Percentiles rank a stretch among this genome's conserved stretches.
Evolutionary conservation across 805 yeast species (phyloP).

Genomic region (Pichia phayaonensis): DNA sequence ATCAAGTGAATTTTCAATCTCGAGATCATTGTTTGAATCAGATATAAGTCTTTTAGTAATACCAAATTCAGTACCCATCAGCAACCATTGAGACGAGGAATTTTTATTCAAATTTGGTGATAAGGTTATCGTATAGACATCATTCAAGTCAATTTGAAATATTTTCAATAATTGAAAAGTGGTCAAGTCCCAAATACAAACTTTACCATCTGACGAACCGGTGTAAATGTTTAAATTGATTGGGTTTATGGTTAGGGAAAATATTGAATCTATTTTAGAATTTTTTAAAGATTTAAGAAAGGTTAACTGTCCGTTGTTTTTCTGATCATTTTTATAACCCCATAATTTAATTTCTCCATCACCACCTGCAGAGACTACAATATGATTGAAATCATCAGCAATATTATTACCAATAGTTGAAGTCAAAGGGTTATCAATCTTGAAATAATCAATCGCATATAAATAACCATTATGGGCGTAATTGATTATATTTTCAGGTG

Average conservation of each 20-base stretch:
- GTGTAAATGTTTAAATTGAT: conserved; percentile 69
- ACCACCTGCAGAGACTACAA: conserved; percentile 73
- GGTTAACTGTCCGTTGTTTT: conserved; percentile 8
- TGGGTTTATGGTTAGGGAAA: conserved; percentile 49
- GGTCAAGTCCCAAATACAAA: conserved; percentile 82
- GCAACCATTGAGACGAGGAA: conserved; percentile 25
- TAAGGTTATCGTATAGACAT: conserved; percentile 55
- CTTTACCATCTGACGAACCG: conserved; percentile 66
- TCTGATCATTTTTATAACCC: conserved; percentile 34
- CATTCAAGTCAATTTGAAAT: conserved; percentile 35
- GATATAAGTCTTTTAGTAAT: conserved; percentile 11
- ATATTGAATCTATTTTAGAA: conserved; percentile 47
- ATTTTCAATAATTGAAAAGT: conserved; percentile 61
- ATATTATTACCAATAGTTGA: conserved; percentile 19
- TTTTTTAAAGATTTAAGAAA: conserved; percentile 43
- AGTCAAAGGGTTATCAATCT: conserved; percentile 15
- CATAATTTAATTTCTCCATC: conserved; percentile 85
- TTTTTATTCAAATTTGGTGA: conserved; percentile 29
- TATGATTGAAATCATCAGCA: conserved; percentile 27
- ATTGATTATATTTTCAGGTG: conserved; percentile 52
- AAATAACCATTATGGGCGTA: conserved; percentile 93
- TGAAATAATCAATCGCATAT: conserved; percentile 50
- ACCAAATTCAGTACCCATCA: conserved; percentile 45
- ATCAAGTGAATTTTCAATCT: conserved; percentile 28
- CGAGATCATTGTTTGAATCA: conserved; percentile 20